Evolutionary conservation across 345 rosid genomes (phyloP).

Genomic region (Diplotaxis tenuifolia): DNA sequence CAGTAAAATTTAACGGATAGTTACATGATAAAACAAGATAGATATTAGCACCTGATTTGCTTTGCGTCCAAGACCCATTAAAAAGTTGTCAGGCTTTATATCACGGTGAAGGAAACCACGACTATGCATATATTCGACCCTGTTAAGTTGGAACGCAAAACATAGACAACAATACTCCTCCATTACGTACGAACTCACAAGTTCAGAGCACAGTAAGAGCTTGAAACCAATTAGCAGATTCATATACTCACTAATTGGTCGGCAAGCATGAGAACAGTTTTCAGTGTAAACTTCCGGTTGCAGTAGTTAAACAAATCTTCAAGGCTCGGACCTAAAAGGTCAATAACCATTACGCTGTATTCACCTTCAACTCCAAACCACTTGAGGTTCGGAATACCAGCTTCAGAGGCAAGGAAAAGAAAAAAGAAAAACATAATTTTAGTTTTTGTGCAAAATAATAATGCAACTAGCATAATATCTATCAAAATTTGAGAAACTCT

Average conservation of each 20-base stretch:
- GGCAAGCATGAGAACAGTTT: constrained; percentile 88
- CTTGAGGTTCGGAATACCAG: constrained; percentile 77
- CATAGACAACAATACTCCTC: constrained; percentile 4
- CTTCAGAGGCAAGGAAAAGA: constrained; percentile 35
- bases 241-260: constrained; percentile 66
- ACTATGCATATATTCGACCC: constrained; percentile 78
- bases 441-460: background rate
- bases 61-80: constrained; percentile 86
- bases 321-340: constrained; percentile 86
- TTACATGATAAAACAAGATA: no score
- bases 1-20: no score
- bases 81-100: constrained; percentile 84
- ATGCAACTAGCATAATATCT: background rate
- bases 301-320: constrained; percentile 86
- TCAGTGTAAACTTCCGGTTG: constrained; percentile 68
- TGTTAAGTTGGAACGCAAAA: constrained; percentile 53
- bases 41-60: constrained; percentile 61
- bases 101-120: constrained; percentile 87
- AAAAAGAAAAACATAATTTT: background rate
- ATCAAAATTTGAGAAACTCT: background rate
- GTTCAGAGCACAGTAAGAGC: constrained; percentile 5
- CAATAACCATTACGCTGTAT: constrained; percentile 77
- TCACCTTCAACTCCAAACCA: constrained; percentile 89
- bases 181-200: background rate
- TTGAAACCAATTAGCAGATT: background rate